These are phyloP conservation scores for Polytrichum commune DNA, from an alignment of 225 moss, liverwort and hornwort species.

Conservation along the genomic window DNA sequence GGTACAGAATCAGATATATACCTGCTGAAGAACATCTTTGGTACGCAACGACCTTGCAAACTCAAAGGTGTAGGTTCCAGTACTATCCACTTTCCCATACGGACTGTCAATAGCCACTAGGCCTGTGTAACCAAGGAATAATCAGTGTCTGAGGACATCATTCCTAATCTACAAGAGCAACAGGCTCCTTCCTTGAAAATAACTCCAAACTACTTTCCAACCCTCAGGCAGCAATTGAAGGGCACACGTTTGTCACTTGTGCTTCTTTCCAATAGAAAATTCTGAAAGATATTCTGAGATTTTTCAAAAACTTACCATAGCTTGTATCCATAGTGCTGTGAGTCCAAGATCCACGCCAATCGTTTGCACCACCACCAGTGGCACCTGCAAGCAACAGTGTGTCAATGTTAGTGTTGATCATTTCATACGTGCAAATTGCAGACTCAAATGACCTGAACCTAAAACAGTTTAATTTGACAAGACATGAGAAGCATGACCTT, in stretches of 20 bases:
- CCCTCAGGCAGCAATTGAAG: no score
- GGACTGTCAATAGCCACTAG: conserved; percentile 69
- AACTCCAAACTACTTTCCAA: no score
- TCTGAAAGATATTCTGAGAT: background rate
- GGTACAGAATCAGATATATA: conserved; percentile 5
- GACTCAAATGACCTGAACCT: no score
- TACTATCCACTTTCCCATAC: conserved; percentile 49
- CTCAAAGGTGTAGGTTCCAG: conserved; percentile 85
- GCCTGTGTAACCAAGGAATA: conserved; percentile 36
- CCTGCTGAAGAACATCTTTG: conserved; percentile 87
- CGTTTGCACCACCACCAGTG: conserved; percentile 63
- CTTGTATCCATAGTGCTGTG: conserved; percentile 62
- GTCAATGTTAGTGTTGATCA: conserved; percentile 1
- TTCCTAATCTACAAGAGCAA: no score
- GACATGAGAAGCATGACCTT: no score
- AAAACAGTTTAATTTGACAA: no score
- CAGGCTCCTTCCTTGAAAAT: no score
- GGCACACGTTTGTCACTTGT: no score
- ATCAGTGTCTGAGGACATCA: background rate
- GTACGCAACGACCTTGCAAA: conserved; percentile 88
- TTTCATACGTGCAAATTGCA: background rate
- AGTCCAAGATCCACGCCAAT: conserved; percentile 97
- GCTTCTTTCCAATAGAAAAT: background rate
- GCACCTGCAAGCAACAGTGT: conserved; percentile 34
- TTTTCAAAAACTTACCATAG: conserved; percentile 40